These are phyloP conservation scores for Globisporangium nodosum DNA, from an alignment of 352 stramenopile species.

Conservation along the genomic window DNA sequence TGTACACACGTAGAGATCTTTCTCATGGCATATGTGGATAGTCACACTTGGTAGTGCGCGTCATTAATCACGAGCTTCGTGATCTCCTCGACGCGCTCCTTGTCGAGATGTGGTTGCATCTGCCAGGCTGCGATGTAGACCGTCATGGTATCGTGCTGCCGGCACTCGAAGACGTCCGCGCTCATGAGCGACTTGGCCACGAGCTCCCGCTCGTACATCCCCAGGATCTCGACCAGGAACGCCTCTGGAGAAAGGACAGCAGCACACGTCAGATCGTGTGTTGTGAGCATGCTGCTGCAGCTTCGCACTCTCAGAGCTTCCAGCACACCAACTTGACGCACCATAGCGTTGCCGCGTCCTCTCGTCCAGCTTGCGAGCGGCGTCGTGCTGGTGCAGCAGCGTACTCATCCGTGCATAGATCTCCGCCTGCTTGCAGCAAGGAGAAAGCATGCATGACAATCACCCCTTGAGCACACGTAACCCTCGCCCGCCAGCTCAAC, in stretches of 20 bases:
- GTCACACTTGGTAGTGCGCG: slow-evolving; percentile 31
- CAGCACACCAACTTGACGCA: slow-evolving; percentile 12
- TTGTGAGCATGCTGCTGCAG: background rate
- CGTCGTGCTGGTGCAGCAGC: slow-evolving; percentile 19
- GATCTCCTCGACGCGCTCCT: slow-evolving; percentile 55
- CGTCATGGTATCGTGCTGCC: slow-evolving; percentile 59
- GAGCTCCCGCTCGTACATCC: slow-evolving; percentile 78
- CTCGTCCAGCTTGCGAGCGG: slow-evolving; percentile 26
- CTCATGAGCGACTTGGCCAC: slow-evolving; percentile 74
- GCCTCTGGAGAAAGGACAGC: slow-evolving; percentile 22
- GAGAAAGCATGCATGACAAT: no score
- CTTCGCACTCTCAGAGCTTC: background rate
- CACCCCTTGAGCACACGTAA: no score
- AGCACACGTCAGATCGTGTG: background rate
- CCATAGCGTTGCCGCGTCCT: slow-evolving; percentile 37
- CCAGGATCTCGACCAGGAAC: slow-evolving; percentile 55
- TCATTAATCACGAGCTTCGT: slow-evolving; percentile 60
- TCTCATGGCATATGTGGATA: no score
- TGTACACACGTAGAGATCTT: no score
- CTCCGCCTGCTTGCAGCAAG: background rate
- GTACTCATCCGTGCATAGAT: slow-evolving; percentile 42
- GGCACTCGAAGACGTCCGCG: slow-evolving; percentile 61
- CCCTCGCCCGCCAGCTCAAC: background rate
- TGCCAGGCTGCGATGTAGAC: slow-evolving; percentile 82
- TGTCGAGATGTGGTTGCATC: slow-evolving; percentile 80